Conservation (phyloP, 495 filamentous ascomycete genomes). For the Staphylotrichum tortipilum region DNA sequence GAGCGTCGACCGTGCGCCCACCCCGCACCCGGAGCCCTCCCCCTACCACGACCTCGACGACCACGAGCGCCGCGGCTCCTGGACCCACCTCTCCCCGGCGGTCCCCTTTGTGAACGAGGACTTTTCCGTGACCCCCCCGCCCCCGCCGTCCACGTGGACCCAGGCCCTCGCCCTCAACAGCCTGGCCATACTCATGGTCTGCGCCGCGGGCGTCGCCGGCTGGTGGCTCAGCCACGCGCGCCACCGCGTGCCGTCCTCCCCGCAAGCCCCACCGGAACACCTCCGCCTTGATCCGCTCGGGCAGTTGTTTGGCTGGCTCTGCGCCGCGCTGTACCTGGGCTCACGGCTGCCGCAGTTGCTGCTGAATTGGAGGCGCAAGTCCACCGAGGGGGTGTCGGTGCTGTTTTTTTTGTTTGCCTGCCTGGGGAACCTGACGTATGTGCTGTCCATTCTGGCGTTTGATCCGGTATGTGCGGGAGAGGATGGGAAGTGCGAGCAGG, state of each 20-base stretch:
- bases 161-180: constrained; percentile 63
- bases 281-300: constrained; percentile 65
- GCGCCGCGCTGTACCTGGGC: constrained; percentile 79
- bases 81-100: constrained; percentile 63
- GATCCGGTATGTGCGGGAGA: constrained; percentile 50
- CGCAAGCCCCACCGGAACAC: constrained; percentile 15
- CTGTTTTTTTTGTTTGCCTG: constrained; percentile 97
- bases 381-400: constrained; percentile 81
- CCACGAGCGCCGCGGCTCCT: constrained; percentile 41
- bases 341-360: constrained; percentile 81
- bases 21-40: neutral
- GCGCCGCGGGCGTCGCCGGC: constrained; percentile 68
- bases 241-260: neutral
- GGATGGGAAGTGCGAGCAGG: constrained; percentile 40
- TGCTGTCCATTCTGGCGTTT: constrained; percentile 82
- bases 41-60: constrained; percentile 7
- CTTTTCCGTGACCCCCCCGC: constrained; percentile 17
- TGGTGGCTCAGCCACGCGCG: constrained; percentile 83
- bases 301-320: constrained; percentile 79
- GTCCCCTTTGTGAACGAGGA: constrained; percentile 54
- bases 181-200: constrained; percentile 66
- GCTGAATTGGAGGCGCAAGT: constrained; percentile 81
- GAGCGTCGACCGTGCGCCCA: neutral
- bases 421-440: constrained; percentile 87
- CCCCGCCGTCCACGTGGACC: constrained; percentile 35